Evolutionary conservation across 176 grass and related monocot species (phyloP).

Genomic region (Carex parvula): DNA sequence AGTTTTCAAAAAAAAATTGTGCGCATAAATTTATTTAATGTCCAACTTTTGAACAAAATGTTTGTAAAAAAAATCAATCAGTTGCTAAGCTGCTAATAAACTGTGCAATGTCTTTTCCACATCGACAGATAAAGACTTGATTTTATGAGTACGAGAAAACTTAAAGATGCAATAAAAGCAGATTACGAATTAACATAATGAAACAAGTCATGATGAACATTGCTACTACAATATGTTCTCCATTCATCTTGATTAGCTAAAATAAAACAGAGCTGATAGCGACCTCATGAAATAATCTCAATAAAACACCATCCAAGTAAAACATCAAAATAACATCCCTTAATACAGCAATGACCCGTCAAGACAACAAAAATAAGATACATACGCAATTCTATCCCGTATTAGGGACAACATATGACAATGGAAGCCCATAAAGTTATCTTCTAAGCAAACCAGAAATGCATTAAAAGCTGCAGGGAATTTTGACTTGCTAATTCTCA

Average conservation of each 20-base stretch:
- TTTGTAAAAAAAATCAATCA: no score
- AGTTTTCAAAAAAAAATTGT: no score
- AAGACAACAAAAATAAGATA: not conserved
- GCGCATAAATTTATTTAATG: no score
- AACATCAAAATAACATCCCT: not conserved
- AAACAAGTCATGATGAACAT: not conserved
- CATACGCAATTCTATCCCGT: not conserved
- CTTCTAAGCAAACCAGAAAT: conserved; percentile 3
- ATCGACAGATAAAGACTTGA: no score
- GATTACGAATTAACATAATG: not conserved
- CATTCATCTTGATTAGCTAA: not conserved
- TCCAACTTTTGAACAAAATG: no score
- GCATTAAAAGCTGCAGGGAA: not conserved
- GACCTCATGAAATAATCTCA: not conserved
- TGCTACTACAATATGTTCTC: not conserved
- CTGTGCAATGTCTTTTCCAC: no score
- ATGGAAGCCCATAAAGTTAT: not conserved
- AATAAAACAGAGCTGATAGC: not conserved
- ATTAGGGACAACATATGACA: conserved; percentile 7
- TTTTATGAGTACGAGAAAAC: no score
- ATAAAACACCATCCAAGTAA: not conserved
- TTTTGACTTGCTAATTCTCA: not conserved
- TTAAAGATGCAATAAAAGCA: not conserved
- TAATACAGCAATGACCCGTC: not conserved
- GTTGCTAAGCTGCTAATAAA: no score